phyloP scores from a whole-genome alignment of 768 basidiomycete genomes.

The Suillus cothurnatus region DNA sequence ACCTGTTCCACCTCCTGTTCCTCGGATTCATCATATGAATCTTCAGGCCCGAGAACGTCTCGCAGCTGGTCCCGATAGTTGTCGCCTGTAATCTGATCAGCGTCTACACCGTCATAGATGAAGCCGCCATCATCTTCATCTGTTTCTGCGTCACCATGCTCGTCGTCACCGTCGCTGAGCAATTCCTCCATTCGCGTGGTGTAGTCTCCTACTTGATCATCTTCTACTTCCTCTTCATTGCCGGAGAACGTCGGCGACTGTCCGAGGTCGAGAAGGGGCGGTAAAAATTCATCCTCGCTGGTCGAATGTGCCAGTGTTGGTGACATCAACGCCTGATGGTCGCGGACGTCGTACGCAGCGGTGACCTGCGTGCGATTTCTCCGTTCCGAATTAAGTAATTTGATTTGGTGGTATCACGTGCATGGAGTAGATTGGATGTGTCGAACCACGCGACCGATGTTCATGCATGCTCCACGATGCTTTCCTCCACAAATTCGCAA shows the following conservation, averaged over 20 bases:
- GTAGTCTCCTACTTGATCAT: conserved; percentile 55
- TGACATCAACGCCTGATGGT: neutral
- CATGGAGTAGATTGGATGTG: no score
- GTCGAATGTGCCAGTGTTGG: neutral
- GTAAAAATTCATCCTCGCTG: neutral
- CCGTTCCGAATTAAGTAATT: conserved; percentile 1
- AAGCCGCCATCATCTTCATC: conserved; percentile 66
- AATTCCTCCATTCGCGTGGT: conserved; percentile 71
- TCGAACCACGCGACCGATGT: no score
- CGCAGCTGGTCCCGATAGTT: conserved; percentile 70
- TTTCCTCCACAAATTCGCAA: no score
- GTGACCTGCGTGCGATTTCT: neutral
- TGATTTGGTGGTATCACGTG: neutral
- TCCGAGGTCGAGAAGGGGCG: neutral
- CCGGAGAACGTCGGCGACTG: conserved; percentile 19
- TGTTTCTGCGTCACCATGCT: conserved; percentile 38
- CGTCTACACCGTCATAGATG: conserved; percentile 73
- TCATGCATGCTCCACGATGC: no score
- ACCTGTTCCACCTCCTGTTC: conserved; percentile 50
- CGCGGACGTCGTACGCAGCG: neutral
- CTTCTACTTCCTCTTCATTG: conserved; percentile 37
- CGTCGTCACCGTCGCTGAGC: conserved; percentile 38
- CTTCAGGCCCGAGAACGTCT: conserved; percentile 71
- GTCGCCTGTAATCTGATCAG: conserved; percentile 41
- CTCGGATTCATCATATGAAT: conserved; percentile 50